Conservation (phyloP, 108 stramenopile species). For the Cyclostephanos invisitatus region DNA sequence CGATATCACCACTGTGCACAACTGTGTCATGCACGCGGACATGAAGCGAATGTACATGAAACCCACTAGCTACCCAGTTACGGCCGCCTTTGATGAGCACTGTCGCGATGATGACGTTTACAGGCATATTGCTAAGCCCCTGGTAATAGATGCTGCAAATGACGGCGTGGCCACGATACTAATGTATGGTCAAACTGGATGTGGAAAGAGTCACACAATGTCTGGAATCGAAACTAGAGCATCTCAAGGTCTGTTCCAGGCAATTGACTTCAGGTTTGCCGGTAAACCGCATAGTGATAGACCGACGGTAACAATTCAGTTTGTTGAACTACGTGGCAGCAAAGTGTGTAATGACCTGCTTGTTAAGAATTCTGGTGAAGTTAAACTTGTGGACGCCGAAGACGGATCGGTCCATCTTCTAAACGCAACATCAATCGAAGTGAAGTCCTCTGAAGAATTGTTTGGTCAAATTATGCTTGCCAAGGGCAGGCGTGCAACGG, state of each 20-base stretch:
- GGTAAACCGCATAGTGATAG: slow-evolving; percentile 3
- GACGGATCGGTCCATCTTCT: slow-evolving; percentile 45
- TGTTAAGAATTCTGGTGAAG: slow-evolving; percentile 28
- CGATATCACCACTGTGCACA: slow-evolving; percentile 49
- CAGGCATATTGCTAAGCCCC: slow-evolving; percentile 43
- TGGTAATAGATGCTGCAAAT: slow-evolving; percentile 46
- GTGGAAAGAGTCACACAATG: slow-evolving; percentile 61
- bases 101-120: slow-evolving; percentile 60
- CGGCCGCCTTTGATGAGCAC: slow-evolving; percentile 59
- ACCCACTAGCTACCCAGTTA: slow-evolving; percentile 36
- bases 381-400: slow-evolving; percentile 48
- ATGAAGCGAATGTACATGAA: slow-evolving; percentile 63
- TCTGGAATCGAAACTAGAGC: slow-evolving; percentile 49
- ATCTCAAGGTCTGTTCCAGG: slow-evolving; percentile 41
- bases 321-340: slow-evolving; percentile 58
- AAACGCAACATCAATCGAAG: slow-evolving; percentile 32
- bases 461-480: slow-evolving; percentile 36
- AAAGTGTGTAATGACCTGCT: slow-evolving; percentile 57
- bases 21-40: slow-evolving; percentile 65
- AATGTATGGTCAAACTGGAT: slow-evolving; percentile 72
- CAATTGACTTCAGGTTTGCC: slow-evolving; percentile 6
- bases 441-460: slow-evolving; percentile 43
- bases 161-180: slow-evolving; percentile 55
- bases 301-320: slow-evolving; percentile 38
- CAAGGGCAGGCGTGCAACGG: slow-evolving; percentile 56